phyloP scores from a whole-genome alignment of 2,329 filamentous ascomycete genomes.

The Colletotrichum gloeosporioides region DNA sequence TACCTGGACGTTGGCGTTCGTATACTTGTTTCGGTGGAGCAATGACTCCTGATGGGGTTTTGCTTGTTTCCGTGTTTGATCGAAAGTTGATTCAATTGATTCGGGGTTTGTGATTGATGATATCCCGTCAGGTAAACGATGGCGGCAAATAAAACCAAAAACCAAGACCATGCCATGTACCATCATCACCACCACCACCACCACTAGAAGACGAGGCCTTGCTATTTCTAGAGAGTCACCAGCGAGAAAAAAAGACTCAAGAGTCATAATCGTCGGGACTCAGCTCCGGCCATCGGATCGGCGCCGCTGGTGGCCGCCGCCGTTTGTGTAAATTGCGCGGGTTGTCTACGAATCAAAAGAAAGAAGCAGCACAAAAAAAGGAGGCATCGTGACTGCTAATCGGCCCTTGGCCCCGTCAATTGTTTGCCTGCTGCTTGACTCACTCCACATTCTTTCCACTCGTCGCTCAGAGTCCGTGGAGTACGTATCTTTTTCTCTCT shows the following conservation, averaged over 20 bases:
- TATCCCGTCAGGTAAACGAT: not conserved
- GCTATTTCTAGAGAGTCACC: slow-evolving; percentile 4
- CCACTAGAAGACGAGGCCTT: not conserved
- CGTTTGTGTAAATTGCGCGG: not conserved
- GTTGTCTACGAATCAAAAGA: not conserved
- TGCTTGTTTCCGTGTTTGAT: not conserved
- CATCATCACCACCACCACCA: not conserved
- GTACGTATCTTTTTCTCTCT: not conserved
- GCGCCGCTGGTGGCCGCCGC: not conserved
- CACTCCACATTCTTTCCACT: slow-evolving; percentile 3
- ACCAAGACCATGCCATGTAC: not conserved
- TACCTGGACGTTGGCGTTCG: no score
- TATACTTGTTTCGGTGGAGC: not conserved
- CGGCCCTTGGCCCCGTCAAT: not conserved
- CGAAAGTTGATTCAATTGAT: not conserved
- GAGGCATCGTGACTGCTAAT: slow-evolving; percentile 7
- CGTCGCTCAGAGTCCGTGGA: not conserved
- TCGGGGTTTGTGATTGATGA: not conserved
- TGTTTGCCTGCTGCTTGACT: not conserved
- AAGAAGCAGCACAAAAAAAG: not conserved
- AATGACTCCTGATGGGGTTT: not conserved
- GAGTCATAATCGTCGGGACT: not conserved
- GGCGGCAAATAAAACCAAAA: not conserved
- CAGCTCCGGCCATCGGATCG: slow-evolving; percentile 15
- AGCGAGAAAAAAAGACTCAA: not conserved